phyloP scores from a whole-genome alignment of 306 rosid genomes.

The Acacia acuminata region DNA sequence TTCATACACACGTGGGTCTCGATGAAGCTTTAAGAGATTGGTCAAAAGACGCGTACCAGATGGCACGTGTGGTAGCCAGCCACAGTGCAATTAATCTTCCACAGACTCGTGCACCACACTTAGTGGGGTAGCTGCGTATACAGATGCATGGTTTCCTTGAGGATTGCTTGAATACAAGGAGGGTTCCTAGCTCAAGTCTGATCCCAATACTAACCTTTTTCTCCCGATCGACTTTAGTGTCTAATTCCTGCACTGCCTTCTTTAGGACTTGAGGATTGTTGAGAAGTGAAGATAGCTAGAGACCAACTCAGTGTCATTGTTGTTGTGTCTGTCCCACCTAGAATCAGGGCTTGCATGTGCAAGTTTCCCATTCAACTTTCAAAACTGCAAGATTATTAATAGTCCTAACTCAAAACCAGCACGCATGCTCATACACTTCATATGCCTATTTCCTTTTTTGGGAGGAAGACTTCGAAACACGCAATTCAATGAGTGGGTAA shows the following conservation, averaged over 20 bases:
- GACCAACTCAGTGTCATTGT: slow-evolving; percentile 40
- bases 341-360: slow-evolving; percentile 12
- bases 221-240: neutral
- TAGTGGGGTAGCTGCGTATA: slow-evolving; percentile 50
- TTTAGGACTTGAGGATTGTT: slow-evolving; percentile 31
- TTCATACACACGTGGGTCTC: slow-evolving; percentile 25
- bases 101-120: slow-evolving; percentile 34
- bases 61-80: slow-evolving; percentile 43
- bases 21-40: slow-evolving; percentile 48
- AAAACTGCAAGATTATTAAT: too few relatives aligned
- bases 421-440: too few relatives aligned
- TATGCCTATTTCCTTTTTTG: too few relatives aligned
- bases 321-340: slow-evolving; percentile 41
- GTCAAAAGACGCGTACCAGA: slow-evolving; percentile 50
- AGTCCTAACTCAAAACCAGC: too few relatives aligned
- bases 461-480: too few relatives aligned
- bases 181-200: slow-evolving; percentile 44
- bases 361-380: neutral
- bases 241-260: slow-evolving; percentile 34
- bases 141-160: slow-evolving; percentile 56
- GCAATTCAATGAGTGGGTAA: too few relatives aligned
- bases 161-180: slow-evolving; percentile 44
- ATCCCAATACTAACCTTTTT: slow-evolving; percentile 23
- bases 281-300: slow-evolving; percentile 27
- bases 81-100: slow-evolving; percentile 47